A percentile compares a stretch with the other conserved stretches of the same genome.
These are phyloP conservation scores for Sphagnurus paluster DNA, from an alignment of 1,284 basidiomycete species.

Conservation along the genomic window DNA sequence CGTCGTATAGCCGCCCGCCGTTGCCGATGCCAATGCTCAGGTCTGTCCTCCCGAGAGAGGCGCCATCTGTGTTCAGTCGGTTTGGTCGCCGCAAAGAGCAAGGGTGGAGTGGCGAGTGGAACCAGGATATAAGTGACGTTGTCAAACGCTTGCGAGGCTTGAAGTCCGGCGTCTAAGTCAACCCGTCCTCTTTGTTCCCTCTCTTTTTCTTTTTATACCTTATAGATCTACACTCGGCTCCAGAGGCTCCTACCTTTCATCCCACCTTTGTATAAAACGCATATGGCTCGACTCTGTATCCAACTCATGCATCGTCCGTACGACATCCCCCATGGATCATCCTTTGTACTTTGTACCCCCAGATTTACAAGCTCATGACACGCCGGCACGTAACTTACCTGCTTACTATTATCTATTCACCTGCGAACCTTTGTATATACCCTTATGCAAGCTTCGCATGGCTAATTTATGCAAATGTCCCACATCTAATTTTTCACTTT, in stretches of 20 bases:
- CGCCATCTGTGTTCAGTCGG: slow-evolving; percentile 5
- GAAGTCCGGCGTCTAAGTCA: slow-evolving; percentile 4
- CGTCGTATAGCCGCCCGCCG: background rate
- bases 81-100: slow-evolving; percentile 26
- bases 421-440: too few species aligned
- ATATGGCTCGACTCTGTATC: too few species aligned
- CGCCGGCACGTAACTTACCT: slow-evolving; percentile 1
- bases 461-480: too few species aligned
- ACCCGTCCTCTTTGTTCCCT: background rate
- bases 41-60: background rate
- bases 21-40: background rate
- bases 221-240: background rate
- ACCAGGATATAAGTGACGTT: slow-evolving; percentile 33
- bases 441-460: too few species aligned
- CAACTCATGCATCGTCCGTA: too few species aligned
- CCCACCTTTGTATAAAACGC: background rate
- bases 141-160: slow-evolving; percentile 31
- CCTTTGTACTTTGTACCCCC: background rate
- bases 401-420: too few species aligned
- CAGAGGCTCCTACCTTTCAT: background rate
- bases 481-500: too few species aligned
- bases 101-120: slow-evolving; percentile 40
- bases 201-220: background rate
- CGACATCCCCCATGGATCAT: background rate
- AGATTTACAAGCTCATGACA: too few species aligned